phyloP scores from a whole-genome alignment of 2,329 filamentous ascomycete species.

The Stagonosporopsis vannaccii region DNA sequence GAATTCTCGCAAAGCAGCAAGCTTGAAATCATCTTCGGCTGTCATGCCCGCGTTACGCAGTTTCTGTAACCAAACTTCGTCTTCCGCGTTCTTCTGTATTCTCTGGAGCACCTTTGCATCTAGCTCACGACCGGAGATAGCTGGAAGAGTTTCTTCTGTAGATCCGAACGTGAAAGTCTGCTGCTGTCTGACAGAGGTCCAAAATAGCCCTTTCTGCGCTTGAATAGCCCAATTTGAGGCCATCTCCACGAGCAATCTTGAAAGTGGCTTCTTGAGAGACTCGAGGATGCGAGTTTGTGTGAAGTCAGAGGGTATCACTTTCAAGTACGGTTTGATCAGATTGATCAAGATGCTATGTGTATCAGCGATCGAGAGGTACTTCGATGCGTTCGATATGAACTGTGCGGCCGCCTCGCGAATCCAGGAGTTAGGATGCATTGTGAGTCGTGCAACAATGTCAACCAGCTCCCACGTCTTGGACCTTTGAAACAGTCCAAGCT shows the following conservation, averaged over 20 bases:
- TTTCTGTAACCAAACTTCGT: slow-evolving; percentile 89
- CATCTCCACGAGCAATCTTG: slow-evolving; percentile 82
- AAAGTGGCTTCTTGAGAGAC: slow-evolving; percentile 80
- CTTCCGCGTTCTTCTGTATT: slow-evolving; percentile 82
- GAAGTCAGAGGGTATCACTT: slow-evolving; percentile 72
- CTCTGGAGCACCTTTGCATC: slow-evolving; percentile 66
- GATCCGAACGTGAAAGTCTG: slow-evolving; percentile 73
- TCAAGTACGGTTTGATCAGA: slow-evolving; percentile 81
- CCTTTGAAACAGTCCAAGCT: slow-evolving; percentile 84
- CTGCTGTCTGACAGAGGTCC: slow-evolving; percentile 77
- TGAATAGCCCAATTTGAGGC: slow-evolving; percentile 86
- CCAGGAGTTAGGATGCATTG: slow-evolving; percentile 94
- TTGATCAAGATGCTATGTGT: slow-evolving; percentile 83
- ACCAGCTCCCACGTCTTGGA: slow-evolving; percentile 87
- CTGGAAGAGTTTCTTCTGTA: slow-evolving; percentile 60
- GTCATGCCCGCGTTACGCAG: slow-evolving; percentile 83
- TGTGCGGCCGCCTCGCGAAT: slow-evolving; percentile 88
- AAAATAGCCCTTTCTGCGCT: slow-evolving; percentile 82
- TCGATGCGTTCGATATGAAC: slow-evolving; percentile 79
- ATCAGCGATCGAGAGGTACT: slow-evolving; percentile 79
- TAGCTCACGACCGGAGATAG: slow-evolving; percentile 64
- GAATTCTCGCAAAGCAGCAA: slow-evolving; percentile 86
- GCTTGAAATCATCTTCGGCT: slow-evolving; percentile 85
- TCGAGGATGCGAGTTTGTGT: slow-evolving; percentile 79
- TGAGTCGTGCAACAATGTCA: slow-evolving; percentile 81